phyloP scores from a whole-genome alignment of 2,329 filamentous ascomycete species.

The Fusarium sambucinum region DNA sequence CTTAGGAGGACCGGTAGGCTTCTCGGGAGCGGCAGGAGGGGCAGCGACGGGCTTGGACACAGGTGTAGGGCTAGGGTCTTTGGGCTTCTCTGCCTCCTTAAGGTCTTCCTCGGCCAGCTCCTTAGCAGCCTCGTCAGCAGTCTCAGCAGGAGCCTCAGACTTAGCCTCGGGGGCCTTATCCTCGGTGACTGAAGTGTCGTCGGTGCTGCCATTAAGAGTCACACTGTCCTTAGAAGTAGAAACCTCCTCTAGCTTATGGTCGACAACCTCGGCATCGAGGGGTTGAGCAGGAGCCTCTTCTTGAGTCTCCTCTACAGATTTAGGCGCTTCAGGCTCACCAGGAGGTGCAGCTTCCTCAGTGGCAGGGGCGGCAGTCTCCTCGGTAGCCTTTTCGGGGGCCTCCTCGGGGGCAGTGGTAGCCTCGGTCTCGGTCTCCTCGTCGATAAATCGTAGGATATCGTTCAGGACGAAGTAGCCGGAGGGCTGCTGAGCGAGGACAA shows the following conservation, averaged over 20 bases:
- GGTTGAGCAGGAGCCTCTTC: slow-evolving; percentile 44
- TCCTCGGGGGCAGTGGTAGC: slow-evolving; percentile 55
- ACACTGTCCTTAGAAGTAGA: slow-evolving; percentile 53
- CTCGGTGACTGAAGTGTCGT: slow-evolving; percentile 54
- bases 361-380: slow-evolving; percentile 50
- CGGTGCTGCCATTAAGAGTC: slow-evolving; percentile 50
- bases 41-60: slow-evolving; percentile 51
- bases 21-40: slow-evolving; percentile 55
- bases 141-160: slow-evolving; percentile 52
- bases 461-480: slow-evolving; percentile 99
- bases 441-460: slow-evolving; percentile 95
- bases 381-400: slow-evolving; percentile 52
- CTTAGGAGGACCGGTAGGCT: slow-evolving; percentile 64
- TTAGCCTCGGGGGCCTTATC: slow-evolving; percentile 56
- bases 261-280: slow-evolving; percentile 68
- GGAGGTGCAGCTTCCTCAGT: slow-evolving; percentile 48
- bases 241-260: slow-evolving; percentile 81
- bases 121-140: slow-evolving; percentile 64
- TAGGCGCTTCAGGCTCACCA: slow-evolving; percentile 51
- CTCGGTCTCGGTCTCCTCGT: slow-evolving; percentile 83
- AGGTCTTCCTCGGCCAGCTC: slow-evolving; percentile 67
- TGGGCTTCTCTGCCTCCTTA: slow-evolving; percentile 74
- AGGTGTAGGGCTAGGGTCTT: slow-evolving; percentile 69
- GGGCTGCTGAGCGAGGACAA: slow-evolving; percentile 94
- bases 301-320: slow-evolving; percentile 49